Evolutionary conservation across 2,329 filamentous ascomycete genomes (phyloP), one percentile per base, ranked within the genome.

Genomic region (Escovopsis weberi): DNA sequence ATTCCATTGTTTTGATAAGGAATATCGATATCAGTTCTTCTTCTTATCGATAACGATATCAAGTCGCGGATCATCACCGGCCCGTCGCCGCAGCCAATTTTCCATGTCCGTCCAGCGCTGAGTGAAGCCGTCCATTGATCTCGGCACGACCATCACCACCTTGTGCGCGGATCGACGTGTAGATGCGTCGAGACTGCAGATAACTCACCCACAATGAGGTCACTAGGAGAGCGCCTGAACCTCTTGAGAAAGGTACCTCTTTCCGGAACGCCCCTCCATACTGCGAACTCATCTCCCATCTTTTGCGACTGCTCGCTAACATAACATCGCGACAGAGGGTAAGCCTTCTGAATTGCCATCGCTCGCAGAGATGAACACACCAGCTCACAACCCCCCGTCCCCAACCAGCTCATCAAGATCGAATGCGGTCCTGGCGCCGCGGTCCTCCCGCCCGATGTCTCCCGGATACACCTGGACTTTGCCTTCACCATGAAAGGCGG

Each of bases 361-460:
- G 47, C 46, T 45, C 47, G 43, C 18, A 40, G 18, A 42, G 50
- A 46, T 18, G 39, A 38, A 40, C 39, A 18, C 38, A 48, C 43
- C 43, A 46, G 45, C 54, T 55, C 41, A 58, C 49, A 45, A 45
- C 48, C 53, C 44, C 55, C 44, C 35, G 34, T 46, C 23, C 23
- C 23, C 23, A 23, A 23, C 2, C 59, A 91, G 82, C 68, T 93
- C 41, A 71, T 91, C 49, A 68, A 71, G 55, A 69, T 96, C 62
- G 78, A 82, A 58, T 70, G 82, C 59, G 91, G 89, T 45, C 80
- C 84, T 28, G 91, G 89, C 44, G 87, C 91, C 37, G 81, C 85
- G 18, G 68, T 85, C 50, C 70, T 98, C 23, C 86, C 89, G 0
- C 70, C 78, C 28, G 76, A 85, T 55, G 75, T 93, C 42, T 78